A percentile compares a stretch with the other conserved stretches of the same genome.
These are phyloP conservation scores for Coemansia sp. DNA, from an alignment of 192 early-diverging fungal genomes.

Conservation along the genomic window DNA sequence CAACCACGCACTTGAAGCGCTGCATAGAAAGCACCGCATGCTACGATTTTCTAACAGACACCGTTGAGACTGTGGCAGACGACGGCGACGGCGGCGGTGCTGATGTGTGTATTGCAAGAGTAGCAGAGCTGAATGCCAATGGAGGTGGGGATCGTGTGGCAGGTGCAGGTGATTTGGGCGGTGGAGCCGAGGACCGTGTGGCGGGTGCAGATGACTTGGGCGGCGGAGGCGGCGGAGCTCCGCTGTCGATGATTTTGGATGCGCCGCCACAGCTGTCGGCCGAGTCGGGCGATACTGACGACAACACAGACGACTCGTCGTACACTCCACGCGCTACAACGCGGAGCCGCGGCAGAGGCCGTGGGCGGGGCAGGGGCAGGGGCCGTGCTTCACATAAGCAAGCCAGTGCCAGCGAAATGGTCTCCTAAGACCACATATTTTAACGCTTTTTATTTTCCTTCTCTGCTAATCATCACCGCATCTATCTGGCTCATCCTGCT, in stretches of 20 bases:
- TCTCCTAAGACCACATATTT: not conserved
- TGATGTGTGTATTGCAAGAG: constrained; percentile 43
- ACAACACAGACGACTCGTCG: constrained; percentile 21
- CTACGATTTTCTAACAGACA: constrained; percentile 92
- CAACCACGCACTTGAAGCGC: constrained; percentile 80
- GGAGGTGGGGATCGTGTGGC: not conserved
- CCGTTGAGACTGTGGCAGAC: constrained; percentile 81
- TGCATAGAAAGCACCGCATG: constrained; percentile 75
- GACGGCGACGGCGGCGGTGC: constrained; percentile 53
- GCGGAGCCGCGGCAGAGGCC: constrained; percentile 40
- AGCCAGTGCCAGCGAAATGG: not conserved
- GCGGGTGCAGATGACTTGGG: constrained; percentile 25
- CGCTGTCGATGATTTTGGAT: constrained; percentile 49
- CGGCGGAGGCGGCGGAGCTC: constrained; percentile 52
- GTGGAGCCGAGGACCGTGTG: not conserved
- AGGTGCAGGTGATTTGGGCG: constrained; percentile 24
- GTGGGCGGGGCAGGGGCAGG: constrained; percentile 38
- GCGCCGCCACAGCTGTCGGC: constrained; percentile 16
- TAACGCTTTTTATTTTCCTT: not conserved
- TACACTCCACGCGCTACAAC: constrained; percentile 19
- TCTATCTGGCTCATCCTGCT: too few relatives aligned
- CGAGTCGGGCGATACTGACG: constrained; percentile 33
- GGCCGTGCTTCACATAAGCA: constrained; percentile 5
- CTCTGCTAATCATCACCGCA: too few relatives aligned
- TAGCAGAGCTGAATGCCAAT: constrained; percentile 32